Evolutionary conservation across 768 basidiomycete genomes (phyloP).

Genomic region (Serendipita vermifera): DNA sequence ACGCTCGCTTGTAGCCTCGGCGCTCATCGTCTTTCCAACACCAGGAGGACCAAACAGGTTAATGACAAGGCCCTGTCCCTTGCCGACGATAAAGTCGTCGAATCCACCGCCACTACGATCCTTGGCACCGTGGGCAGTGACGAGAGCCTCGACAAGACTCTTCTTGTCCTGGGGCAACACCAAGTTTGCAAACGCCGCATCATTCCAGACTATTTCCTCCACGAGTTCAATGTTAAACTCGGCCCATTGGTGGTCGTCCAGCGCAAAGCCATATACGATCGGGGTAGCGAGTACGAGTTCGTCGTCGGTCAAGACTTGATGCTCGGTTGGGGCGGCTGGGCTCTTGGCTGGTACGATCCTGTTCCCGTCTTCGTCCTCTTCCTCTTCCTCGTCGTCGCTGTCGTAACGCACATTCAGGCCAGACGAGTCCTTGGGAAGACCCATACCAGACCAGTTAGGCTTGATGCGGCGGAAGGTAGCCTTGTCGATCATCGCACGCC

Average conservation of each 20-base stretch:
- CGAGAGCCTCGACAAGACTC: constrained; percentile 40
- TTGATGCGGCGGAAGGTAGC: constrained; percentile 43
- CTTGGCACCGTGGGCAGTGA: constrained; percentile 42
- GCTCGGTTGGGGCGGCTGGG: too few species aligned
- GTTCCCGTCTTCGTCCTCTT: neutral
- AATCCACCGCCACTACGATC: constrained; percentile 31
- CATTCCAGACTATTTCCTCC: constrained; percentile 40
- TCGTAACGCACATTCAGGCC: neutral
- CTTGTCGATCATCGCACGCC: constrained; percentile 50
- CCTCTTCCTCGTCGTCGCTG: neutral
- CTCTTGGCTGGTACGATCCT: too few species aligned
- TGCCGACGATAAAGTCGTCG: constrained; percentile 51
- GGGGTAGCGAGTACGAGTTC: constrained; percentile 44
- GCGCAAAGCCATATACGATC: constrained; percentile 49
- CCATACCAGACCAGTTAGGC: constrained; percentile 20
- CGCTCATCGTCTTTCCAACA: constrained; percentile 33
- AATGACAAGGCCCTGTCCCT: constrained; percentile 48
- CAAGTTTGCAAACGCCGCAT: constrained; percentile 44
- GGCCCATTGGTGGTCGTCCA: constrained; percentile 49
- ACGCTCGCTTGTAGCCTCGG: constrained; percentile 28
- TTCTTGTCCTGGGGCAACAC: constrained; percentile 44
- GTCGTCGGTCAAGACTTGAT: constrained; percentile 30
- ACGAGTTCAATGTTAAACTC: constrained; percentile 49
- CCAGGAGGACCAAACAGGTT: constrained; percentile 37
- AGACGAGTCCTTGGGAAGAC: neutral